Base-by-base conservation (phyloP, 2,329 filamentous ascomycete species). In the Huntiella bhutanensis region DNA sequence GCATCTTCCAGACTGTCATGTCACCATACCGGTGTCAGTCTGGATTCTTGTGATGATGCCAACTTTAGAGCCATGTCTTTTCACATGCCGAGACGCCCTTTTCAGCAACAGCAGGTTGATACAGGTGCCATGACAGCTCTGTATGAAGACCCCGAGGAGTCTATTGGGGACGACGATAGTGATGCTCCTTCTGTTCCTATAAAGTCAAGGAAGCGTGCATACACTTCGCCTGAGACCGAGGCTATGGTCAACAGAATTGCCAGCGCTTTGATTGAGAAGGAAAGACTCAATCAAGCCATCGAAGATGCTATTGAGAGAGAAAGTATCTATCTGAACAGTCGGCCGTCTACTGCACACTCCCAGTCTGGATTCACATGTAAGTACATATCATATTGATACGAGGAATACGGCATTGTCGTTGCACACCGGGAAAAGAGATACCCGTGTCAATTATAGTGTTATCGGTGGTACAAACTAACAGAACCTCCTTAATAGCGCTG, bases 291-390 rank as follows among this genome's bases (percentile, higher is more conserved):
- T 57, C 67, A 66, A 48, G 66, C 75, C 52, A 76, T 79, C 45
- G 70, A 79, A 45, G 66, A 71, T 43, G 62, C 73, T 16, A 67
- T 76, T 17, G 71, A 77, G 61, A 67, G 72, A 49, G 71, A 75
- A 58, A 78, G 70, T 56, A 58, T 75, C 33, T 77, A 73, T 51
- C 52, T 64, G 13, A 61, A 55, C 49, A 73, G 69, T 56, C 65
- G 71, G 42, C 70, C 71, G 32, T 69, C 69, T 37, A 75, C 68
- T 35, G 60, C 65, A 15, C 60, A 67, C 51, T 70, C 66, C 16
- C 55, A 60, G 53, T 55, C 39, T 13, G 44, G 48, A 10, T 45
- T 45, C 12, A 42, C 43, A 46, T 56, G 59, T 61, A 49, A 51
- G 58, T 54, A 11, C 42, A 13, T n/a, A 28, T n/a, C 4, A 38